These are phyloP conservation scores for Berberis vulgaris DNA, from an alignment of 164 flowering plant species.

Conservation along the genomic window DNA sequence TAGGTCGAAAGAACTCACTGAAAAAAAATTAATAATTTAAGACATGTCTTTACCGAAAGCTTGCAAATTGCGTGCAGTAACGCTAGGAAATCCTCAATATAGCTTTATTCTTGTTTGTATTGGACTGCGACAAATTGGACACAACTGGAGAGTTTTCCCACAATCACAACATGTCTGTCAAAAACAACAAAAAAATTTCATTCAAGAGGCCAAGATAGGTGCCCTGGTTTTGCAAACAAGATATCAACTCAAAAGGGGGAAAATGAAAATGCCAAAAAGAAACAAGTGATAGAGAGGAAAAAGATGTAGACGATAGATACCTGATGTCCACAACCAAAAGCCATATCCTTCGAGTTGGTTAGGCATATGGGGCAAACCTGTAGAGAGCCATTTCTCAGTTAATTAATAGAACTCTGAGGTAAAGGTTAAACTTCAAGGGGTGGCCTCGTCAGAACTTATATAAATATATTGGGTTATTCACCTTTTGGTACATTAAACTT, in stretches of 20 bases:
- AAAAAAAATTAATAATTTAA: too few species aligned
- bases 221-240: neutral
- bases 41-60: too few species aligned
- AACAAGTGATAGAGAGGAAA: too few species aligned
- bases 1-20: too few species aligned
- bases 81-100: slow-evolving; percentile 16
- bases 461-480: too few species aligned
- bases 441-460: too few species aligned
- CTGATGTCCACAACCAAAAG: slow-evolving; percentile 94
- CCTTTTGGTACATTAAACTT: too few species aligned
- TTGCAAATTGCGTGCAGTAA: too few species aligned
- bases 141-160: slow-evolving; percentile 31
- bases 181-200: neutral
- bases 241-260: neutral
- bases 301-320: slow-evolving; percentile 14
- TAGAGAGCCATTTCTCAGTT: slow-evolving; percentile 4
- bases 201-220: too few species aligned
- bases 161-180: slow-evolving; percentile 54
- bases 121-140: slow-evolving; percentile 44
- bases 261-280: neutral
- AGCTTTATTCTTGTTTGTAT: slow-evolving; percentile 50
- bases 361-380: slow-evolving; percentile 84
- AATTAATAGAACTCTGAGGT: too few species aligned
- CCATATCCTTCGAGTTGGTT: slow-evolving; percentile 57
- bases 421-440: too few species aligned